These are phyloP conservation scores for Ramularia collo-cygni DNA, from an alignment of 2,329 filamentous ascomycete species.

Conservation along the genomic window DNA sequence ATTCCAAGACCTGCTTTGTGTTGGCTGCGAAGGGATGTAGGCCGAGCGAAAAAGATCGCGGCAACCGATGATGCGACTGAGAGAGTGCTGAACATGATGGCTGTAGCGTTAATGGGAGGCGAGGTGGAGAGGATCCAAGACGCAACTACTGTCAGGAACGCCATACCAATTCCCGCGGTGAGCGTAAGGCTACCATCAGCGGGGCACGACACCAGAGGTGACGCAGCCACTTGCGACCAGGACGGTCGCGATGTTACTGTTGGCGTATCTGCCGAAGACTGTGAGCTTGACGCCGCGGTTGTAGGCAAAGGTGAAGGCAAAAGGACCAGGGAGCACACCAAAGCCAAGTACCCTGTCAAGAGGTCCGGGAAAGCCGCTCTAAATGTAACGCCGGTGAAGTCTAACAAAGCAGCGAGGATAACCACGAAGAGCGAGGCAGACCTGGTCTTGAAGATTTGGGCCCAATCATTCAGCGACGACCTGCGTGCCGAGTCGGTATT, in stretches of 20 bases:
- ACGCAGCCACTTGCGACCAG: conserved; percentile 17
- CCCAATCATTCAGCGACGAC: conserved; percentile 19
- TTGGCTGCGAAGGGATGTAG: conserved; percentile 35
- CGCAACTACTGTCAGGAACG: conserved; percentile 31
- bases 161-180: conserved; percentile 33
- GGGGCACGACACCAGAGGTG: conserved; percentile 31
- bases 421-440: conserved; percentile 33
- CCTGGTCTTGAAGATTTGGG: conserved; percentile 32
- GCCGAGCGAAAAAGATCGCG: conserved; percentile 37
- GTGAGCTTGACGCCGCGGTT: conserved; percentile 2
- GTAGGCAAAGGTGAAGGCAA: conserved; percentile 43
- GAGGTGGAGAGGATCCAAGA: conserved; percentile 30
- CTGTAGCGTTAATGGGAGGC: conserved; percentile 28
- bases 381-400: conserved; percentile 29
- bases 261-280: conserved; percentile 2
- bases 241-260: conserved; percentile 15
- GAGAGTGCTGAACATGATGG: conserved; percentile 34
- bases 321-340: conserved; percentile 39
- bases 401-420: conserved; percentile 28
- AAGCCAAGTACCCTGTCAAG: conserved; percentile 41
- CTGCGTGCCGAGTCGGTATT: conserved; percentile 19
- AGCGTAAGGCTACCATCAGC: conserved; percentile 39
- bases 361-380: conserved; percentile 25
- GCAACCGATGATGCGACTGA: conserved; percentile 38
- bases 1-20: conserved; percentile 28